These are phyloP conservation scores for Colletotrichum noveboracense DNA, from an alignment of 2,329 filamentous ascomycete species.

Conservation along the genomic window DNA sequence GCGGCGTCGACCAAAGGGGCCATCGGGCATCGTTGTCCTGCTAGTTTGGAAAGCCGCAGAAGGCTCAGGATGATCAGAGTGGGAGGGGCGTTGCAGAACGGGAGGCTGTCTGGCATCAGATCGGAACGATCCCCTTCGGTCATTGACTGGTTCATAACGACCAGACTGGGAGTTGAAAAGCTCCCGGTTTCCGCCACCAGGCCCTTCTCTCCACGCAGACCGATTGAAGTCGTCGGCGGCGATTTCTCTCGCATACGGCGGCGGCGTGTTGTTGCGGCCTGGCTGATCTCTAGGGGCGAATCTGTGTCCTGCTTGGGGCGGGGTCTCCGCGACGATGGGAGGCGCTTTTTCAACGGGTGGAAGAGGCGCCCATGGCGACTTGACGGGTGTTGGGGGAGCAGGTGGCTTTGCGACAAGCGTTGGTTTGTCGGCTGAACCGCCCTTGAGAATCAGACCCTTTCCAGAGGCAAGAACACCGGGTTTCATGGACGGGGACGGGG, in stretches of 20 bases:
- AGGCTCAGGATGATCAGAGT: constrained; percentile 75
- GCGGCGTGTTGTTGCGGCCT: constrained; percentile 58
- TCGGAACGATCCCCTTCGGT: constrained; percentile 74
- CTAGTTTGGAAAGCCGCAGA: constrained; percentile 86
- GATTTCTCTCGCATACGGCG: constrained; percentile 75
- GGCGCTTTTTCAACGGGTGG: constrained; percentile 85
- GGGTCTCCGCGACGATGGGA: constrained; percentile 67
- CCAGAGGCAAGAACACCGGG: constrained; percentile 54
- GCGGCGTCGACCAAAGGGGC: constrained; percentile 74
- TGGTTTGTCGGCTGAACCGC: constrained; percentile 69
- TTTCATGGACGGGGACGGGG: constrained; percentile 47
- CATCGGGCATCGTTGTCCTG: constrained; percentile 66
- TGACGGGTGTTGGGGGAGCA: constrained; percentile 70
- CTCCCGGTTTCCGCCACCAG: constrained; percentile 69
- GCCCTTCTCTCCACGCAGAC: constrained; percentile 78
- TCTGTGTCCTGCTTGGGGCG: constrained; percentile 33
- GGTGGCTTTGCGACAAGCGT: constrained; percentile 76
- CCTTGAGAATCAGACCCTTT: constrained; percentile 70
- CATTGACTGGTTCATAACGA: constrained; percentile 85
- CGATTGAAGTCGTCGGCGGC: constrained; percentile 93
- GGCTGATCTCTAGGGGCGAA: constrained; percentile 29
- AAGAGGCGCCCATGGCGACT: constrained; percentile 89
- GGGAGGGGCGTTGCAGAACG: constrained; percentile 75
- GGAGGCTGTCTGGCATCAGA: constrained; percentile 75
- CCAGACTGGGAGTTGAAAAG: constrained; percentile 96